Evolutionary conservation across 371 early-diverging fungal genomes (phyloP), one percentile per base, ranked within the genome.

Genomic region (Coemansia sp.): DNA sequence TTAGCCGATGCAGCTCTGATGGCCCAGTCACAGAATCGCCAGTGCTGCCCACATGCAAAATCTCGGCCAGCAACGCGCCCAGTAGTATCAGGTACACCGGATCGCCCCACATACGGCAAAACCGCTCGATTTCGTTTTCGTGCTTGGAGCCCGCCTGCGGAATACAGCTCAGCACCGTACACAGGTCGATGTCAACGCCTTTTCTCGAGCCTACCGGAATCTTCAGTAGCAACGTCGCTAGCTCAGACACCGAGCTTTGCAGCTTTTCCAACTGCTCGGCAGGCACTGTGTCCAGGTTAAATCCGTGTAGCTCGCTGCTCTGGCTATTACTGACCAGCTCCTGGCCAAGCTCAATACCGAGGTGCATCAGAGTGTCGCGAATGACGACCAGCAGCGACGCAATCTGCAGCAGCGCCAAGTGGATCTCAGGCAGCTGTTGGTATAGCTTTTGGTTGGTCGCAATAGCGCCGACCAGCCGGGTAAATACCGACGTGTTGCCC

Each of bases 81-180:
- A 71, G 29, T 10, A 71, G 46, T 34, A 50, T 32, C 38, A 71
- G n/a, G 29, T 57, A 62, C 24, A 29, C 33, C 12, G 72, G 46
- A 52, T 71, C 72, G 50, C 59, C 67, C 72, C 67, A 67, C 54
- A 62, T 49, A 11, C 72, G 48, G 32, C 67, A 71, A 29, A 71
- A 51, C 29, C 72, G 48, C 62, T 62, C 72, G n/a, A 71, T 58
- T 16, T 66, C 72, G 40, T 52, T 60, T 50, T 70, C 71, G 24
- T 24, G 24, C 24, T 24, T 24, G 24, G 24, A 24, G 24, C 24
- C 24, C 24, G 24, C 24, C 24, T 24, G 24, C 24, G 24, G 24
- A 24, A 24, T 24, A 24, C 24, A 24, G 24, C 24, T 24, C 24
- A 24, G 24, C 24, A 24, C 24, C 24, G 24, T 24, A 24, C 24